Conservation (phyloP, 805 yeast species). For the Metschnikowia proteae region DNA sequence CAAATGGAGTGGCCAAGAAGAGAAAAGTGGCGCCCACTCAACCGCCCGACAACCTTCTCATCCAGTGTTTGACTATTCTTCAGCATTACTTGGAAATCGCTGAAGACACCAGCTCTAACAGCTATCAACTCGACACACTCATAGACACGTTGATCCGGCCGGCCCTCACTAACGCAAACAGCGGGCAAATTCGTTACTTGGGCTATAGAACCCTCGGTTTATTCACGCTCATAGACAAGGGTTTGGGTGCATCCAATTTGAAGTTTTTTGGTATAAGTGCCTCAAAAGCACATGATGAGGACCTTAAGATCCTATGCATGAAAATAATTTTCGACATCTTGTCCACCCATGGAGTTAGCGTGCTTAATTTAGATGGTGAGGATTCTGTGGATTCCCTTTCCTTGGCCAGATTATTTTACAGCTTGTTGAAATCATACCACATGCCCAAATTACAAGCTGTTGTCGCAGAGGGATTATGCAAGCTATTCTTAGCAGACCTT, state of each 20-base stretch:
- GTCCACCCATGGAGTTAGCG: conserved; percentile 68
- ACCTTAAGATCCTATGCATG: conserved; percentile 57
- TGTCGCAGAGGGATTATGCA: conserved; percentile 84
- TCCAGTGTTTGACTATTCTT: conserved; percentile 65
- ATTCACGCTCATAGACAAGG: conserved; percentile 65
- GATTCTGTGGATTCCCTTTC: conserved; percentile 63
- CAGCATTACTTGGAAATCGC: conserved; percentile 66
- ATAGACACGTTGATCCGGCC: conserved; percentile 77
- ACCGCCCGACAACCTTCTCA: conserved; percentile 45
- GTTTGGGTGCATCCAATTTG: conserved; percentile 59
- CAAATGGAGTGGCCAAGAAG: conserved; percentile 29
- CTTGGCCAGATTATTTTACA: conserved; percentile 65
- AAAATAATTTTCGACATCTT: conserved; percentile 74
- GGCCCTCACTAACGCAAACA: conserved; percentile 51
- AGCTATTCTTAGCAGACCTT: conserved; percentile 73
- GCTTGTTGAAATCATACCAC: conserved; percentile 53
- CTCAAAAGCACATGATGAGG: conserved; percentile 57
- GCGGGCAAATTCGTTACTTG: conserved; percentile 50
- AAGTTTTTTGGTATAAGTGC: conserved; percentile 67
- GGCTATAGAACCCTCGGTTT: conserved; percentile 79
- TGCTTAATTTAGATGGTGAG: conserved; percentile 48
- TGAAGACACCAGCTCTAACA: conserved; percentile 60
- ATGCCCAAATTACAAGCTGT: conserved; percentile 68
- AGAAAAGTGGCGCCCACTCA: conserved; percentile 37
- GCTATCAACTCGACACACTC: conserved; percentile 62